A percentile compares a stretch with the other conserved stretches of the same genome.
Evolutionary conservation across 2,329 filamentous ascomycete species (phyloP).

Genomic region (Colletotrichum sp.): DNA sequence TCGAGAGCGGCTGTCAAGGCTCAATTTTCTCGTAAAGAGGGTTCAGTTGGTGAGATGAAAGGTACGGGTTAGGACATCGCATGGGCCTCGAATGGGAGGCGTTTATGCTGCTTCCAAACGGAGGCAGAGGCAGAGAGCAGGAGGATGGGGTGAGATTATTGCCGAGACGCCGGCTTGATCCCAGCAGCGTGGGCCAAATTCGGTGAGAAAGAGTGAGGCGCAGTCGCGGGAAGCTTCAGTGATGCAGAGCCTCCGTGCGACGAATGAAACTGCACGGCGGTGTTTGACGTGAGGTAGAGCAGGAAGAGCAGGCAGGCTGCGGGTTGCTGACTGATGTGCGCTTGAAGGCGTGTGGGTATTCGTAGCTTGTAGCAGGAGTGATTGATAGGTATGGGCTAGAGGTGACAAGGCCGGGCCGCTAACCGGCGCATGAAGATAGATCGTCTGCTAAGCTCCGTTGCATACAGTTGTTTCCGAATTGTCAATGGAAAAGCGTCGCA

Average conservation of each 20-base stretch:
- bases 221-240: slow-evolving; percentile 17
- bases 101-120: slow-evolving; percentile 16
- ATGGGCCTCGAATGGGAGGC: slow-evolving; percentile 10
- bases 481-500: background rate
- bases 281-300: background rate
- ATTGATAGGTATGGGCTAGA: background rate
- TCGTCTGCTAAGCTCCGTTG: background rate
- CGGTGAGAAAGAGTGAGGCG: slow-evolving; percentile 8
- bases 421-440: background rate
- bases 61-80: background rate
- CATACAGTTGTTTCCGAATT: background rate
- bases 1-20: background rate
- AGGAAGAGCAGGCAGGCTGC: background rate
- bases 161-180: slow-evolving; percentile 7
- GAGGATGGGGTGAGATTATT: background rate
- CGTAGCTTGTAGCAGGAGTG: background rate
- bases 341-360: background rate
- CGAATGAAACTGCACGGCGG: background rate
- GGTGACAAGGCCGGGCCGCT: background rate
- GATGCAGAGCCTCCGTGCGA: slow-evolving; percentile 3
- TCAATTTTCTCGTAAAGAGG: background rate
- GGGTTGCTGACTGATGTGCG: background rate
- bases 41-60: background rate
- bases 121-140: background rate
- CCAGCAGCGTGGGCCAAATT: background rate